phyloP scores from a whole-genome alignment of 2,329 filamentous ascomycete species.

The Herpotrichia juniperi region DNA sequence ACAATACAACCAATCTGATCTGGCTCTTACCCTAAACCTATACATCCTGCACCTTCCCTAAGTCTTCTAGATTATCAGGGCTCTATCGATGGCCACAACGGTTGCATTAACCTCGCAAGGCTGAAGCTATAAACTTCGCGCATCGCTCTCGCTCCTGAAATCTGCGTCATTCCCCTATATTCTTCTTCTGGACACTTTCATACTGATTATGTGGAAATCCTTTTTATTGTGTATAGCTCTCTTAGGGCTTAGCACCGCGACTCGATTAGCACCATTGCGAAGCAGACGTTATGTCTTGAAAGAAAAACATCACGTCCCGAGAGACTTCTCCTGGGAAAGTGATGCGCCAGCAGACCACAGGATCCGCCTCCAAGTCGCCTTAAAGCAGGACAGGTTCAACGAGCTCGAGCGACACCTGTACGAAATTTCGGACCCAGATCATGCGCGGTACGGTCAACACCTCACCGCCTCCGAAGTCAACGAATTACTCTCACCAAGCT shows the following conservation, averaged over 20 bases:
- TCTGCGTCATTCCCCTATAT: too few species aligned
- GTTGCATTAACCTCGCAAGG: too few species aligned
- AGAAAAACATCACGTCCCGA: slow-evolving; percentile 1
- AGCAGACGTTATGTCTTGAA: slow-evolving; percentile 2
- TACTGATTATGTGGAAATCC: background rate
- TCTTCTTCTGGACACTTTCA: too few species aligned
- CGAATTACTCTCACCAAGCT: background rate
- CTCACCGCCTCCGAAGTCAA: background rate
- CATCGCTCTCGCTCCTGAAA: too few species aligned
- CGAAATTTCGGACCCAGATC: slow-evolving; percentile 1
- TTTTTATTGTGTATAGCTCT: background rate
- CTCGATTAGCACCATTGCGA: background rate
- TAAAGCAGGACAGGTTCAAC: slow-evolving; percentile 2
- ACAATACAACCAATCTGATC: background rate
- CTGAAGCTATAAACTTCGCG: too few species aligned
- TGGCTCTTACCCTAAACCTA: too few species aligned
- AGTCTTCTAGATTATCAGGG: too few species aligned
- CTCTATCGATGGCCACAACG: too few species aligned
- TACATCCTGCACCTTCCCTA: too few species aligned
- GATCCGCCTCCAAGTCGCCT: background rate
- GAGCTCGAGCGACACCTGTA: slow-evolving; percentile 2
- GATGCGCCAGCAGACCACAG: background rate
- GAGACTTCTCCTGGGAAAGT: background rate
- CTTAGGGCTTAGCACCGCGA: background rate
- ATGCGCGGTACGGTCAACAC: slow-evolving; percentile 1